Evolutionary conservation across 2,329 filamentous ascomycete genomes (phyloP), one percentile per base, ranked within the genome.

Genomic region (Cryphonectria naterciae): DNA sequence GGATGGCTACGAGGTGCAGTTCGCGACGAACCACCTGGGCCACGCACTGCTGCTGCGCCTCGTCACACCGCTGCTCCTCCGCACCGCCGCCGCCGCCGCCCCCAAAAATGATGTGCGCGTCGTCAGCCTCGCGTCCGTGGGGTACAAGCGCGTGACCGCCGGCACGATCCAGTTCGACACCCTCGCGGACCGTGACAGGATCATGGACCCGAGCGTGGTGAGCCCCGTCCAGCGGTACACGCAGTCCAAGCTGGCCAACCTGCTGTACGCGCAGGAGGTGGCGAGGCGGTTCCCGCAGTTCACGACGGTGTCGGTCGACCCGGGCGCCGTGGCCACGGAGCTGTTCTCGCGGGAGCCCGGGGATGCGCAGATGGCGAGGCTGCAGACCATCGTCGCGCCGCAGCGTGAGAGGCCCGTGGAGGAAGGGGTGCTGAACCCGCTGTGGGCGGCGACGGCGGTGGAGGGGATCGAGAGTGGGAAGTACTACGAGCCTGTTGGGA

Each of bases 1-100:
- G 49, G 49, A 54, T 10, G 49, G 49, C 49, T 54, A 54, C 49
- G 49, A 54, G 49, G n/a, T 54, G 22, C 49, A 54, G 49, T 54
- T 54, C 49, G 49, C 49, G 7, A 82, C 80, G 1, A 85, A 85
- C 67, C 82, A 84, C 71, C 72, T 84, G 13, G 82, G 82, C 4
- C 82, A 84, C 54, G 81, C 82, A 6, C 76, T 82, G 6, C 77
- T 85, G 5, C 77, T 77, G 15, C 77, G 79, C 63, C 74, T 80
- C 5, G 72, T 83, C 32, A 17, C 68, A 56, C 74, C 73, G 11
- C 69, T 58, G 3, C 62, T 75, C 52, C 15, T 41, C 70, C 10
- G 39, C 52, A 39, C 49, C 49, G n/a, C 46, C 46, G 19, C 46
- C 19, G 19, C 46, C 49, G 10, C 22, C 46, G 8, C 19, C n/a